Evolutionary conservation across 139 green algal genomes (phyloP), one percentile per base, ranked within the genome.

Genomic region (Chlorella sorokiniana): DNA sequence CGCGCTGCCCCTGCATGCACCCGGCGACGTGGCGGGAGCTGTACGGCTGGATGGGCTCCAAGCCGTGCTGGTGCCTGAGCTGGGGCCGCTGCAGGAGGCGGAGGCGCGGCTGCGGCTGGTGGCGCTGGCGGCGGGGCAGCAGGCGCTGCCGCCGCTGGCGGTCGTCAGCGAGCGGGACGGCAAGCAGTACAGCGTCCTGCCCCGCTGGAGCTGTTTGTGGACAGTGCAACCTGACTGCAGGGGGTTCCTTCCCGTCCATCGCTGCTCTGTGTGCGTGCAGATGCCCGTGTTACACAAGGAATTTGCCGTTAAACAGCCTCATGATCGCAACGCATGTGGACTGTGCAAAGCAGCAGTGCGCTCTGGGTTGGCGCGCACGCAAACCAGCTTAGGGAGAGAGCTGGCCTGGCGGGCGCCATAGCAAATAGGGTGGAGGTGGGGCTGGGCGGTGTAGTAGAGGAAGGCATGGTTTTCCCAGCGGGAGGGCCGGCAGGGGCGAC

Each of bases 141-240:
- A 67, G 31, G 27, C 44, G 22, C 42, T 74, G 76, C 62, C 63
- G 18, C 65, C 29, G 48, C 14, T 83, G 33, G 33, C 67, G 37
- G 1, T 83, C 37, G 1, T 27, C 3, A 40, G 52, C 6, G 78
- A 69, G 51, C 51, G 29, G 0, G 78, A 77, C 8, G 65, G 65
- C 8, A 27, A 38, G 27, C 65, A 35, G 51, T 83, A 83, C 27
- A 67, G 35, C 51, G 29, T 18, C 1, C 78, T 83, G 31, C 78
- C 6, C 35, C 44, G 0, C 35, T 33, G 9, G 78, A 83, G 37
- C 51, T 83, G 10, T 77, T 77, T 77, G 78, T 83, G 3, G 41
- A 81, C 27, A 65, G 56, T 16, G 16, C 11, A 25, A 59, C 48
- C 48, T 59, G 16, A 59, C 56, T 29, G 56, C 56, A n/a, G 56